A percentile compares a stretch with the other conserved stretches of the same genome.
Evolutionary conservation across 2,329 filamentous ascomycete species (phyloP).

Genomic region (Teratosphaeria destructans): DNA sequence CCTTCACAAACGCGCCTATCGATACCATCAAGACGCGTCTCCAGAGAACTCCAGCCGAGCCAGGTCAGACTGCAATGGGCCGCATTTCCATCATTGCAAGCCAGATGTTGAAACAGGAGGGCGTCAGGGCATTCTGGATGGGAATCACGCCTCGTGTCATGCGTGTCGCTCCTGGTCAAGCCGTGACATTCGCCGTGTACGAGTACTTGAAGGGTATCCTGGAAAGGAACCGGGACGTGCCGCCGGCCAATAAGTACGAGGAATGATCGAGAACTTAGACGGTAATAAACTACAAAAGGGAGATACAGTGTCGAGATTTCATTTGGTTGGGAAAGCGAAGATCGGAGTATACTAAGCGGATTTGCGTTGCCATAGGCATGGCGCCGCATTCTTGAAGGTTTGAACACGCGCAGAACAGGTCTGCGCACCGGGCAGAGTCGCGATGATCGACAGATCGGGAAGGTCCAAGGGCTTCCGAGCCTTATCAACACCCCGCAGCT

Average conservation of each 20-base stretch:
- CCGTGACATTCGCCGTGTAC: slow-evolving; percentile 55
- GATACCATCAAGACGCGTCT: slow-evolving; percentile 97
- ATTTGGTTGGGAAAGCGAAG: neutral
- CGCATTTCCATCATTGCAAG: slow-evolving; percentile 67
- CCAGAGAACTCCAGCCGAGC: slow-evolving; percentile 76
- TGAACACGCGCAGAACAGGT: neutral
- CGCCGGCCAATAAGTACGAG: slow-evolving; percentile 39
- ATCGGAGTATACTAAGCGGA: neutral
- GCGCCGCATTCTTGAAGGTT: neutral
- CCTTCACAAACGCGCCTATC: slow-evolving; percentile 91
- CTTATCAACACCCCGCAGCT: slow-evolving; percentile 4
- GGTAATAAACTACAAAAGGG: neutral
- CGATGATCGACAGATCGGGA: neutral
- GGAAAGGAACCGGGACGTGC: slow-evolving; percentile 37
- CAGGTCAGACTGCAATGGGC: slow-evolving; percentile 64
- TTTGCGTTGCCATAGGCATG: neutral
- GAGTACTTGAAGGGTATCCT: slow-evolving; percentile 41
- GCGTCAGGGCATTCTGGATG: slow-evolving; percentile 93
- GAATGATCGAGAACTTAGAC: slow-evolving; percentile 28
- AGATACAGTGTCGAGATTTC: neutral
- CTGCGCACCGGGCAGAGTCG: too few species aligned
- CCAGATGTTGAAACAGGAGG: slow-evolving; percentile 66
- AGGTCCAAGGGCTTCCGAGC: slow-evolving; percentile 1
- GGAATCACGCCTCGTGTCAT: slow-evolving; percentile 96
- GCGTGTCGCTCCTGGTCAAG: slow-evolving; percentile 93